A percentile compares a stretch with the other conserved stretches of the same genome.
Evolutionary conservation across 2,329 filamentous ascomycete genomes (phyloP).

Genomic region (Onygena corvina): DNA sequence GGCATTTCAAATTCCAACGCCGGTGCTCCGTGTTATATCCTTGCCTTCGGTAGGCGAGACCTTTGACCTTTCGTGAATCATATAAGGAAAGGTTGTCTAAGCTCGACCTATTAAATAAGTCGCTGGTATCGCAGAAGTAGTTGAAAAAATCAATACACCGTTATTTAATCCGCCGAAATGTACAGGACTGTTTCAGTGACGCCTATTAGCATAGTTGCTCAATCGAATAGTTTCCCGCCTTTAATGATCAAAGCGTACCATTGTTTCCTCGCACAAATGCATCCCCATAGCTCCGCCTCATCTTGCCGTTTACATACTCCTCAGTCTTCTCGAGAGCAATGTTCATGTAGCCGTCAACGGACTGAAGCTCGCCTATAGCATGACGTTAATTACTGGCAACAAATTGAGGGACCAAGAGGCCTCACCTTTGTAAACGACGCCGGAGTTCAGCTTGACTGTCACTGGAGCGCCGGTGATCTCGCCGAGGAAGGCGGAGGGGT

Average conservation of each 20-base stretch:
- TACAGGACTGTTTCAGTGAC: slow-evolving; percentile 14
- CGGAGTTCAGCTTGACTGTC: slow-evolving; percentile 96
- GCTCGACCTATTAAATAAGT: not conserved
- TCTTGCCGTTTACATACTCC: slow-evolving; percentile 75
- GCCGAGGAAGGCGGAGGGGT: slow-evolving; percentile 83
- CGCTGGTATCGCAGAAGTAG: not conserved
- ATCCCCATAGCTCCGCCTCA: slow-evolving; percentile 77
- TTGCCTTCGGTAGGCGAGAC: too few relatives aligned
- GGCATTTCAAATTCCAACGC: not conserved
- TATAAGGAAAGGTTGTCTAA: not conserved
- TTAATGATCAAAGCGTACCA: slow-evolving; percentile 42
- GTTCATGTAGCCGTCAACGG: slow-evolving; percentile 99
- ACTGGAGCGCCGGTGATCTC: slow-evolving; percentile 92
- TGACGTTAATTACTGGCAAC: too few relatives aligned
- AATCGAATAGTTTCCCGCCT: too few relatives aligned
- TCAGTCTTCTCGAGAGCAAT: slow-evolving; percentile 93
- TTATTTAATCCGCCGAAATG: slow-evolving; percentile 12
- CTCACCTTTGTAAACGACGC: slow-evolving; percentile 88
- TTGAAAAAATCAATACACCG: too few relatives aligned
- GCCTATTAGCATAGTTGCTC: not conserved
- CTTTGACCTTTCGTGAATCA: not conserved
- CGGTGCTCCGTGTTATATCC: not conserved
- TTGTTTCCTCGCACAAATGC: slow-evolving; percentile 95
- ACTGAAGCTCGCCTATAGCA: slow-evolving; percentile 78
- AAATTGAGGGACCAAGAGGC: not conserved